These are phyloP conservation scores for Quercus engelmannii DNA, from an alignment of 306 rosid genomes.

Conservation along the genomic window DNA sequence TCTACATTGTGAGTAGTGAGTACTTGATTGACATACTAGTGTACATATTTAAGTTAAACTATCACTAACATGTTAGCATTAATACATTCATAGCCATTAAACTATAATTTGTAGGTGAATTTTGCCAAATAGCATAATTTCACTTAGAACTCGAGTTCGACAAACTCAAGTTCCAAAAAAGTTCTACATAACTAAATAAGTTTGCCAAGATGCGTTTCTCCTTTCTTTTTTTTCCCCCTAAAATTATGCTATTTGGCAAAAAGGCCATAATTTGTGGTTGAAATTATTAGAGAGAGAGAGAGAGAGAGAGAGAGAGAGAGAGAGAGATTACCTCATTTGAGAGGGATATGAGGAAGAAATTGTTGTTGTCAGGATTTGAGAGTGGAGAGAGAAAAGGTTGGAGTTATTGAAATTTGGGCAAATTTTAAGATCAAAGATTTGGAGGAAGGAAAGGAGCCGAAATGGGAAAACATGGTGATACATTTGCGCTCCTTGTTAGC, in stretches of 20 bases:
- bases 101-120: no score
- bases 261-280: not conserved
- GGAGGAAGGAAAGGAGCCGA: conserved; percentile 29
- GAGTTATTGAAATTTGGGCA: conserved; percentile 18
- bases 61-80: not conserved
- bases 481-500: conserved; percentile 26
- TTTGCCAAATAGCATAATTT: no score
- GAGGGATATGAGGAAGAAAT: not conserved
- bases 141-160: no score
- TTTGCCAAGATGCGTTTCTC: no score
- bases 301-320: not conserved
- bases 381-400: not conserved
- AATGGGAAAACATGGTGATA: conserved; percentile 41
- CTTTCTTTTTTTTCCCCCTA: no score
- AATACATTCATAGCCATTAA: not conserved
- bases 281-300: not conserved
- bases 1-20: not conserved
- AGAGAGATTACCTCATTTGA: not conserved
- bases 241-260: no score
- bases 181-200: no score
- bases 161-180: no score
- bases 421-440: conserved; percentile 28
- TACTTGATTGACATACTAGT: not conserved
- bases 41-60: not conserved
- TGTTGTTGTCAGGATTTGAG: not conserved